These are phyloP conservation scores for Podospora conica DNA, from an alignment of 495 filamentous ascomycete species.

Conservation along the genomic window DNA sequence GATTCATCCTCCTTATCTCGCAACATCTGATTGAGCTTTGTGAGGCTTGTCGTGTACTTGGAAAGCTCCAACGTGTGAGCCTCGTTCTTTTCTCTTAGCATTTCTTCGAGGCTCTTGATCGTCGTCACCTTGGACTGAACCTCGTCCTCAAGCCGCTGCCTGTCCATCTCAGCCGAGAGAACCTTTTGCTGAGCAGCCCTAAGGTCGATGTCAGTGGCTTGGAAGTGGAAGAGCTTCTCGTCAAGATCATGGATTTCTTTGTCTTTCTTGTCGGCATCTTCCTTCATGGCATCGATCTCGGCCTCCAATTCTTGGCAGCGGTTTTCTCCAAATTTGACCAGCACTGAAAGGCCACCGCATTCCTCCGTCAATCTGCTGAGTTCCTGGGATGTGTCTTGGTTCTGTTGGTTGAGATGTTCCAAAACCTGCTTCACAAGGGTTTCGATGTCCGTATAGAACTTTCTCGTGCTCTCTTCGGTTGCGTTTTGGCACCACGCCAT, in stretches of 20 bases:
- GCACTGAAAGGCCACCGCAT: neutral
- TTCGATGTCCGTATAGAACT: neutral
- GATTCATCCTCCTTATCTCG: constrained; percentile 14
- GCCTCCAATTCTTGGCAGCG: neutral
- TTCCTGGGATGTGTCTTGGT: neutral
- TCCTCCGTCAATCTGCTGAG: neutral
- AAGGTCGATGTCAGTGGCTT: constrained; percentile 4
- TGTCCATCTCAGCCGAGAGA: neutral
- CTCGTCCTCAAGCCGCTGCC: constrained; percentile 7
- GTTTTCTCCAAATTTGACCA: neutral
- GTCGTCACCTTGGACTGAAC: constrained; percentile 6
- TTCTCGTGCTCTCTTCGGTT: neutral
- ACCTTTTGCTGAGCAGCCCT: constrained; percentile 4
- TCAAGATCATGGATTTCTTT: constrained; percentile 15
- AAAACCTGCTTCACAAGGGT: neutral
- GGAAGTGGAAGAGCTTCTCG: constrained; percentile 12
- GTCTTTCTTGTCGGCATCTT: neutral
- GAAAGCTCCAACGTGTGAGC: constrained; percentile 4
- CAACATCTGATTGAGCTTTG: constrained; percentile 16
- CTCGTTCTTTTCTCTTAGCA: constrained; percentile 14
- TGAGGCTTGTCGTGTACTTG: constrained; percentile 9
- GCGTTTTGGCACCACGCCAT: neutral
- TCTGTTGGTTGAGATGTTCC: neutral
- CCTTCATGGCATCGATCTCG: neutral
- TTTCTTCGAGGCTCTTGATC: constrained; percentile 15